Evolutionary conservation across 495 filamentous ascomycete genomes (phyloP), one percentile per base, ranked within the genome.

Genomic region (Aspergillus conjunctus): DNA sequence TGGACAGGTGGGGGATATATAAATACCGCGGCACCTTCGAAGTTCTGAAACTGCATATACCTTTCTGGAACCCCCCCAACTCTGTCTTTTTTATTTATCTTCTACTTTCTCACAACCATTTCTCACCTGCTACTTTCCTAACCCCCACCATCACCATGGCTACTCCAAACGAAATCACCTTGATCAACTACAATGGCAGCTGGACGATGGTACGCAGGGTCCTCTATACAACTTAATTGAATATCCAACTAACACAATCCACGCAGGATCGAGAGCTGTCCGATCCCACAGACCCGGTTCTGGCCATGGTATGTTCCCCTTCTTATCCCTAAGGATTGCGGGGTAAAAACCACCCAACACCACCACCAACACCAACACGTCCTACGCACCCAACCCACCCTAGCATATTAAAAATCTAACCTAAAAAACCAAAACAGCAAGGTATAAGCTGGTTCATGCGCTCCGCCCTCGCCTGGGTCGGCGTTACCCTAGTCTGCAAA

Each of bases 401-500:
- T 21, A 10, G 1, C n/a, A 1, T 17, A 48, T 11, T 43, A 4
- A 43, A 5, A 15, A 14, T 43, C 17, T 43, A 43, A 14, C 14
- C 10, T 14, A 43, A 43, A 1, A 10, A 14, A 43, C 5, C 12
- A 43, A 43, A 43, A 67, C 54, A 86, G 77, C 94, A 97, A 85
- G 88, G 88, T 74, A 77, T 98, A 54, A 73, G 86, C 80, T 98
- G 89, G 90, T 64, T 91, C 55, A 81, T 85, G 37, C 93, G 94
- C 75, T 91, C 89, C 78, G 83, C 83, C 49, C 87, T 96, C 72
- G 66, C 74, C 63, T 67, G 86, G 9, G 89, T 92, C 3, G 90
- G 86, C 30, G 71, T 97, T 18, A 91, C 88, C 12, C 84, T 96
- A 21, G 64, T 83, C 52, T 68, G 90, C 59, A 85, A 85, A 64